Evolutionary conservation across 2,329 filamentous ascomycete genomes (phyloP).

Genomic region (Dendryphion nanum): DNA sequence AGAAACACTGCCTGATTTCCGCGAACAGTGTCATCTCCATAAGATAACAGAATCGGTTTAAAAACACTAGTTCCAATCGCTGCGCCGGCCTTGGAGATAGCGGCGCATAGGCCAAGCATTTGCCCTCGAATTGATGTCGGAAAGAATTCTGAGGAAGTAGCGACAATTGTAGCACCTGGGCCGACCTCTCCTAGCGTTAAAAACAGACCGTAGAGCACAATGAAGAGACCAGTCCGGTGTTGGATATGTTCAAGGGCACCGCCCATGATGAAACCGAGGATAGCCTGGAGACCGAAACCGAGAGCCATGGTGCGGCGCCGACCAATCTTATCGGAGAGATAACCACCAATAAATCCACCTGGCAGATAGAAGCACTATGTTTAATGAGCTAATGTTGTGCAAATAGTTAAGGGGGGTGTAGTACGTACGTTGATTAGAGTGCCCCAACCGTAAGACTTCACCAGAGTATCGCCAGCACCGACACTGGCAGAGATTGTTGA

Average conservation of each 20-base stretch:
- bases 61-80: conserved; percentile 26
- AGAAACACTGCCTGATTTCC: conserved; percentile 27
- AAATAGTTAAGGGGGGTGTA: neutral
- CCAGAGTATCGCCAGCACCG: conserved; percentile 17
- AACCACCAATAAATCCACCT: conserved; percentile 26
- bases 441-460: conserved; percentile 23
- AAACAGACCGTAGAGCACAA: conserved; percentile 27
- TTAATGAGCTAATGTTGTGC: neutral
- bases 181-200: conserved; percentile 25
- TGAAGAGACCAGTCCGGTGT: conserved; percentile 26
- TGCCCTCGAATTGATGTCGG: conserved; percentile 26
- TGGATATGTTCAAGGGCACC: conserved; percentile 27
- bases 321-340: conserved; percentile 24
- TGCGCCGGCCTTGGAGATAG: conserved; percentile 24
- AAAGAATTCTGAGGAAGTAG: conserved; percentile 22
- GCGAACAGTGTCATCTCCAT: conserved; percentile 18
- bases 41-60: conserved; percentile 24
- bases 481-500: conserved; percentile 46
- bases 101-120: conserved; percentile 23
- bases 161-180: conserved; percentile 20
- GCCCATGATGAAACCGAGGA: conserved; percentile 24
- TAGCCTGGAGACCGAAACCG: conserved; percentile 21
- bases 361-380: conserved; percentile 24
- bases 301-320: conserved; percentile 22
- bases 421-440: conserved; percentile 14